These are phyloP conservation scores for Polygonum aviculare DNA, from an alignment of 148 eudicot species.

Conservation along the genomic window DNA sequence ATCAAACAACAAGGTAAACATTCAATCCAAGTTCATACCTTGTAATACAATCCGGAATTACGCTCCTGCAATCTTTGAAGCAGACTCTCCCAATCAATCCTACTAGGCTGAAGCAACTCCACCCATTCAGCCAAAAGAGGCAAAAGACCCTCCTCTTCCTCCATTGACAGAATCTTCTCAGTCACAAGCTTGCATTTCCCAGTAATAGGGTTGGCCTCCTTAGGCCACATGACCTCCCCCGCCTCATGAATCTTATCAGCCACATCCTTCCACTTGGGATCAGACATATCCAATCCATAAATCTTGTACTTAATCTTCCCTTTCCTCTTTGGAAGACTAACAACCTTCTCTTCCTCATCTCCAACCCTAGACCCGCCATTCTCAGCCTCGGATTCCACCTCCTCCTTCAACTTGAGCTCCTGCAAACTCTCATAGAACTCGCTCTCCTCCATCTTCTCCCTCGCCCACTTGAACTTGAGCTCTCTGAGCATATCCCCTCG, in stretches of 20 bases:
- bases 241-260: slow-evolving; percentile 66
- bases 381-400: slow-evolving; percentile 12
- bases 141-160: slow-evolving; percentile 38
- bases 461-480: slow-evolving; percentile 89
- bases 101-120: slow-evolving; percentile 59
- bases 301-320: slow-evolving; percentile 82
- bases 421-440: slow-evolving; percentile 54
- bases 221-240: slow-evolving; percentile 49
- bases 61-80: slow-evolving; percentile 49
- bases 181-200: slow-evolving; percentile 70
- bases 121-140: slow-evolving; percentile 63
- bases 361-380: slow-evolving; percentile 21
- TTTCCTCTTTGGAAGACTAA: slow-evolving; percentile 68
- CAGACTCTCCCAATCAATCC: slow-evolving; percentile 71
- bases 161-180: slow-evolving; percentile 50
- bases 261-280: slow-evolving; percentile 68
- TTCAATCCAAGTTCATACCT: slow-evolving; percentile 34
- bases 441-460: slow-evolving; percentile 73
- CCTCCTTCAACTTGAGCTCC: slow-evolving; percentile 14
- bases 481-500: slow-evolving; percentile 91
- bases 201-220: slow-evolving; percentile 60
- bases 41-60: slow-evolving; percentile 32
- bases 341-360: slow-evolving; percentile 18
- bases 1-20: neutral
- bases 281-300: slow-evolving; percentile 89